Evolutionary conservation across 345 rosid genomes (phyloP), one percentile per base, ranked within the genome.

Genomic region (Fremontodendron californicum): DNA sequence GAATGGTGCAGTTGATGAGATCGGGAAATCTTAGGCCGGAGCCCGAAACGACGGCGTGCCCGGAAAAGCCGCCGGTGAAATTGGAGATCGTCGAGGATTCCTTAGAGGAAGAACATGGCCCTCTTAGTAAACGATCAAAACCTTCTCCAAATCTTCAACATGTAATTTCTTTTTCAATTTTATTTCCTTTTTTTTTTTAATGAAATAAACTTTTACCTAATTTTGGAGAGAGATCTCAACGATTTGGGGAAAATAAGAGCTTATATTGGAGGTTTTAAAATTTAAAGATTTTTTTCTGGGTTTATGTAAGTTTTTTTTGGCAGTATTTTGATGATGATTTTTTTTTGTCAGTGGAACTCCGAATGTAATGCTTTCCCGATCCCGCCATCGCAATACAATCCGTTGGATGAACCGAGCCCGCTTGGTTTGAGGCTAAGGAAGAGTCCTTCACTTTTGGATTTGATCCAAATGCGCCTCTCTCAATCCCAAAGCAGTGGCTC

Each of bases 361-460:
- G 92, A 85, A 79, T 82, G 86, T 9, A 88, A 91, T 85, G 86
- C 86, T 77, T 82, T 77, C 69, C 55, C 89, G 55, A 51, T 83
- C 62, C 83, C 87, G 13, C 89, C 92, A 27, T 82, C 89, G 39
- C 88, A 87, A 79, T 91, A 86, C 83, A 89, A 90, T 79, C 95
- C 94, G 8, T 93, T 92, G 60, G 97, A 89, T 40, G 99, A 91
- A 83, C 99, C 98, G 0, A 96, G 97, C 74, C 99, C 98, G 13
- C 82, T 94, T 81, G 99, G 98, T 27, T 78, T 94, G 79, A 89
- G 85, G 43, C 87, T 96, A 73, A 91, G 94, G 87, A 94, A 96
- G 92, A 92, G 97, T 71, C 98, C 99, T 10, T 94, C 99, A 3
- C 86, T 96, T 77, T 85, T 92, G 88, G 98, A 96, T 75, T 86